Base-by-base conservation (phyloP, 768 basidiomycete genomes). In the Naganishia antarctica region DNA sequence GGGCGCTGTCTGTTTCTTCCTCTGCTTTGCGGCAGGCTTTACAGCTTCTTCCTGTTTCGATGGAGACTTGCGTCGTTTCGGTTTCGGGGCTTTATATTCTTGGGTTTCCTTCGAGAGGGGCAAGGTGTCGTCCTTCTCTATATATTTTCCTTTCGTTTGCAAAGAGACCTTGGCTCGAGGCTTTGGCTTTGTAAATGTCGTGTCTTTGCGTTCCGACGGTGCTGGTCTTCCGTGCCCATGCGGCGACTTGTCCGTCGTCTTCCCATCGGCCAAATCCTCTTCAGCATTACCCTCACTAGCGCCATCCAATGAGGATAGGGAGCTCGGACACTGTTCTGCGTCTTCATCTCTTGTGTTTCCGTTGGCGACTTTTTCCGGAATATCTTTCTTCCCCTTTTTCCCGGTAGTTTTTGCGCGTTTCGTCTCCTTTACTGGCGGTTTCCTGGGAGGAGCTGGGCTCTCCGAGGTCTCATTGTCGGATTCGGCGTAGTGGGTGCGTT, bases 61-160 rank as follows among this genome's bases (percentile, higher is more conserved):
- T 9, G 51, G n/a, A 44, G 45, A 46, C 45, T 46, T 46, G 18
- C 23, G 45, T 8, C 48, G n/a, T n/a, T 50, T 50, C 11, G 48
- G 31, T 50, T 28, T 50, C 18, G 28, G 48, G 8, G 31, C 2
- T 12, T 50, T 16, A 12, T 23, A 31, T 6, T 31, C 28, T 50
- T 3, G 48, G 3, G 13, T 50, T 16, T 31, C 25, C 8, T 25
- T 31, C 7, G 28, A 13, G 8, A n/a, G 15, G 25, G 28, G 48
- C 6, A 46, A 8, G 23, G 9, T n/a, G 48, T 26, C 48, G 2
- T 31, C 26, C 31, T 26, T 29, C 5, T 34, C 21, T 34, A 21
- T n/a, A n/a, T n/a, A n/a, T n/a, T n/a, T n/a, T 34, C 18, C 31
- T 18, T 15, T 23, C 4, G 3, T 41, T 21, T 21, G 9, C 31